phyloP scores from a whole-genome alignment of 1,284 basidiomycete genomes.

The Stygiomarasmius scandens region DNA sequence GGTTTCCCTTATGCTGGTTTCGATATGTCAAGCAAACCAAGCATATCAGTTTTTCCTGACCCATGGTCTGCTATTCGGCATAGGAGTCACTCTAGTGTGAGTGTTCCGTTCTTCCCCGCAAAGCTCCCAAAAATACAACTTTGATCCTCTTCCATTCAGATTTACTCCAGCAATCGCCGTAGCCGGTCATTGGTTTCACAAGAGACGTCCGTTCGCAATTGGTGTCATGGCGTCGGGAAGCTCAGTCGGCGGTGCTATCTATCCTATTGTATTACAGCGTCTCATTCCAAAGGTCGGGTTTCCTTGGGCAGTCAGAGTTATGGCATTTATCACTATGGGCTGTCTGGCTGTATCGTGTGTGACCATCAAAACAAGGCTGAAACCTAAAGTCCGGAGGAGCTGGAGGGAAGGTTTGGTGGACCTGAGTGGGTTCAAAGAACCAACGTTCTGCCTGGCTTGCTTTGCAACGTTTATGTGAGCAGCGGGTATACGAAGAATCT shows the following conservation, averaged over 20 bases:
- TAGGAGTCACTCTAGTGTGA: conserved; percentile 27
- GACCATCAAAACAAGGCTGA: background rate
- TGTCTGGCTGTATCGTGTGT: background rate
- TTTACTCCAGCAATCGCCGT: conserved; percentile 33
- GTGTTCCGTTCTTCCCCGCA: conserved; percentile 29
- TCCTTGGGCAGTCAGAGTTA: background rate
- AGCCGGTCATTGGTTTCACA: conserved; percentile 54
- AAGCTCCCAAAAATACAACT: background rate
- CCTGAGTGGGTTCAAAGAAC: background rate
- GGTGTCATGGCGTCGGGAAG: conserved; percentile 24
- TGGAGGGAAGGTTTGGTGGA: background rate
- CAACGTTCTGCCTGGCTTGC: background rate
- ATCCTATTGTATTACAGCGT: conserved; percentile 41
- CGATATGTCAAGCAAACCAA: conserved; percentile 27
- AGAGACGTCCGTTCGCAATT: conserved; percentile 25
- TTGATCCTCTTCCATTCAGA: conserved; percentile 31
- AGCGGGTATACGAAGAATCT: no score
- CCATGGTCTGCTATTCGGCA: conserved; percentile 25
- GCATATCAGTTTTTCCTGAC: conserved; percentile 31
- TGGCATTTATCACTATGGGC: background rate
- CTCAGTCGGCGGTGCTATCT: conserved; percentile 40
- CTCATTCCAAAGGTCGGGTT: conserved; percentile 47
- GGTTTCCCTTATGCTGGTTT: conserved; percentile 27
- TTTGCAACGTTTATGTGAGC: background rate
- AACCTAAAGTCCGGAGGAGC: background rate